Evolutionary conservation across 352 stramenopile genomes (phyloP), one percentile per base, ranked within the genome.

Genomic region (Phytophthora capsici): DNA sequence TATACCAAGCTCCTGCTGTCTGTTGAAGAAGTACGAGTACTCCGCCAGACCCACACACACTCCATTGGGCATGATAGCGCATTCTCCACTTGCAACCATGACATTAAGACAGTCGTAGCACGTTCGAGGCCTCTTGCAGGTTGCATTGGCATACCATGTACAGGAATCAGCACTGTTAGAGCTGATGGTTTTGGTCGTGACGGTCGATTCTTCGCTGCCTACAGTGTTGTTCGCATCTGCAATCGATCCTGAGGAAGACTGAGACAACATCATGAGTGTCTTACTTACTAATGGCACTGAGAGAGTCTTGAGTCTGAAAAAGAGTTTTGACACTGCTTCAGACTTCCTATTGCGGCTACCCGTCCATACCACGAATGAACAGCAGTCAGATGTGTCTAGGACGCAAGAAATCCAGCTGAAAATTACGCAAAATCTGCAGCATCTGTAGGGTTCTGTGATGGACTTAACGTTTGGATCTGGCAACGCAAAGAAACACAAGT

Each of bases 21-120:
- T 62, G 36, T 1, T 66, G 19, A 73, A 49, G 25, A 61, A 65
- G 3, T 56, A 16, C 10, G 48, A 43, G 23, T 74, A 70, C 19
- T 74, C 60, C 17, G 49, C 45, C 37, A 74, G n/a, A 14, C 46
- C 63, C 19, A 70, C 47, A 23, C 66, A 74, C 54, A 66, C 62
- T 20, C 60, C 60, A 34, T 58, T 69, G 43, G 66, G 48, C 41
- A 70, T 66, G 45, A 70, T 55, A 19, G 66, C 66, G 26, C 66
- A 74, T 38, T 70, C 60, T 4, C 52, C 51, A 6, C 46, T 56
- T 1, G 52, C 37, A 26, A 69, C 37, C 23, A 70, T 41, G 30
- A 71, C 64, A 47, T 90, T 90, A 1, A 90, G 67, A 43, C 81
- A 90, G 64, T 88, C 75, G 63, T 72, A 78, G 65, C 81, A 90